Evolutionary conservation across 1,284 basidiomycete species (phyloP), one percentile per base, ranked within the genome.

Genomic region (Malassezia yamatoensis): DNA sequence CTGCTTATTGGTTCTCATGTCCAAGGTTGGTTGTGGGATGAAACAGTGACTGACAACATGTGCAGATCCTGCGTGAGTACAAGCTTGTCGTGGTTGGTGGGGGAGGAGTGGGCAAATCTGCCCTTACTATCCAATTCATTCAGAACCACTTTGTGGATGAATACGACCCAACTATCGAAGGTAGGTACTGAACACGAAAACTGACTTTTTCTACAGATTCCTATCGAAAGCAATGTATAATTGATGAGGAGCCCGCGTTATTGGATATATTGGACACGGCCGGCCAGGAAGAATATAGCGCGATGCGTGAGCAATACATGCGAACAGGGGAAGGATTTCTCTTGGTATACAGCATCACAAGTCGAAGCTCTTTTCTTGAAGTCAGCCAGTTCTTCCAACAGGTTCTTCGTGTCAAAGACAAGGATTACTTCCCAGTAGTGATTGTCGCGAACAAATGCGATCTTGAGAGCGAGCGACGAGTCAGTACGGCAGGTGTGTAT

Each of bases 361-460:
- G 90, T 42, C 85, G 93, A 65, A 90, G 89, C 78, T 96, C 90
- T 42, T 98, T 96, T 73, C 91, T 96, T 77, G 87, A 91, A 34
- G 93, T 96, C 71, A 87, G 83, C 76, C 91, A 88, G 1, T 96
- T 98, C 82, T 89, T 96, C 76, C 90, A 96, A 76, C 93, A 98
- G 76, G 96, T 75, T 49, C 56, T 76, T 29, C 65, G 74, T 59
- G 90, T 96, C 64, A 96, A 98, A 79, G 94, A 98, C 78, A 88
- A 89, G 77, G 94, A 98, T 53, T 78, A 84, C 47, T 96, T 96
- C 82, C 94, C 94, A 21, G 89, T 96, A 64, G 88, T 98, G 60
- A 86, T 99, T 49, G 90, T 96, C 8, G 94, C 90, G 35, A 99
- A 99, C 81, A 98, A 99, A 79, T 94, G 89, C 75, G 94, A 99